phyloP scores from a whole-genome alignment of 805 yeast genomes.

The Saccharomycopsis olivae region DNA sequence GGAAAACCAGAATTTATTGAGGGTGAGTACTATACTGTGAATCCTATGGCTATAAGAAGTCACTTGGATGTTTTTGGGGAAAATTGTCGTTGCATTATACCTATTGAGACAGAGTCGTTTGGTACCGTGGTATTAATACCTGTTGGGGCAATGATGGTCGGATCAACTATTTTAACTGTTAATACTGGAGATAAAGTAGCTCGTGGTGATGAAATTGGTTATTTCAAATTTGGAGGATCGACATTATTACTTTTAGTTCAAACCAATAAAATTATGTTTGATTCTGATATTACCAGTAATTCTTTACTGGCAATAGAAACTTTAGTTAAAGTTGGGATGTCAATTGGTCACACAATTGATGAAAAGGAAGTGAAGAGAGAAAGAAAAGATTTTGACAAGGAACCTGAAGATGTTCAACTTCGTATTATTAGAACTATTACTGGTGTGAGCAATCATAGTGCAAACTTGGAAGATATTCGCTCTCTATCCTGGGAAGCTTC shows the following conservation, averaged over 20 bases:
- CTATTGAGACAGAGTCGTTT: conserved; percentile 65
- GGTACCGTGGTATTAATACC: conserved; percentile 71
- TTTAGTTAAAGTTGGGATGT: conserved; percentile 80
- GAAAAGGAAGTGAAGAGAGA: conserved; percentile 39
- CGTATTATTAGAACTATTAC: conserved; percentile 48
- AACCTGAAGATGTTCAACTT: conserved; percentile 35
- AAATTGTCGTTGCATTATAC: conserved; percentile 68
- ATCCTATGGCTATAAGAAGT: conserved; percentile 93
- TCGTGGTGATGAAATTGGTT: conserved; percentile 82
- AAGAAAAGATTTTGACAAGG: conserved; percentile 34
- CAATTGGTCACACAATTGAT: conserved; percentile 65
- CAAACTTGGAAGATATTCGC: conserved; percentile 2
- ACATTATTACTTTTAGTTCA: conserved; percentile 66
- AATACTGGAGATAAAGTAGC: conserved; percentile 44
- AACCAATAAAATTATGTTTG: conserved; percentile 42
- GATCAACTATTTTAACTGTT: conserved; percentile 69
- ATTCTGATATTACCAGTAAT: conserved; percentile 61
- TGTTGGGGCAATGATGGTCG: conserved; percentile 99
- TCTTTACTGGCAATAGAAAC: conserved; percentile 64
- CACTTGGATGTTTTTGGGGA: conserved; percentile 88
- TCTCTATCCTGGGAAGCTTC: conserved; percentile 16
- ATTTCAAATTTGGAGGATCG: conserved; percentile 94
- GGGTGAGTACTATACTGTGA: conserved; percentile 92
- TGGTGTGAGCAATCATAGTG: conserved; percentile 32
- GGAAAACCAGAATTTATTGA: conserved; percentile 58